Conservation (phyloP, 768 basidiomycete species). For the Boletus speciosus region DNA sequence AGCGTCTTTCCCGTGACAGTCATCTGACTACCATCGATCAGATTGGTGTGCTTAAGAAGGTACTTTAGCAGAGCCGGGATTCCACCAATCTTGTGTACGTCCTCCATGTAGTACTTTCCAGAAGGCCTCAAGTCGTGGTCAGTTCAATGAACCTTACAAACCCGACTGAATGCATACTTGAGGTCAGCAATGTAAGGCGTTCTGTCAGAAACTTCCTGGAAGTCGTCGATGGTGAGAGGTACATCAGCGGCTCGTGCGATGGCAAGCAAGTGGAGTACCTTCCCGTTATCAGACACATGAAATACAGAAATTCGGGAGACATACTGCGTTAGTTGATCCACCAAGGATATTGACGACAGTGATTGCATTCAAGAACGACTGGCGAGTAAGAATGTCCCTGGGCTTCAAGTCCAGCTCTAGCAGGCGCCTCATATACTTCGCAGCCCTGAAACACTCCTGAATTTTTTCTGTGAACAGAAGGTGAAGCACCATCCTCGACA, state of each 20-base stretch:
- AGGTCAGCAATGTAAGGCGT: slow-evolving; percentile 86
- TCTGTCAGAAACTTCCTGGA: slow-evolving; percentile 73
- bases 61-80: slow-evolving; percentile 84
- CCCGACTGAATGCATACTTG: slow-evolving; percentile 42
- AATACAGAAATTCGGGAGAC: slow-evolving; percentile 17
- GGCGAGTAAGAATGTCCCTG: slow-evolving; percentile 66
- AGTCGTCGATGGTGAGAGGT: slow-evolving; percentile 78
- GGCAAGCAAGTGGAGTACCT: slow-evolving; percentile 82
- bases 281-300: slow-evolving; percentile 5
- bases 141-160: background rate
- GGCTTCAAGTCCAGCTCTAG: slow-evolving; percentile 81
- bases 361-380: slow-evolving; percentile 82
- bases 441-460: slow-evolving; percentile 79
- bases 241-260: slow-evolving; percentile 81
- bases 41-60: slow-evolving; percentile 68
- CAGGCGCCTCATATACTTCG: slow-evolving; percentile 68
- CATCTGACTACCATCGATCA: slow-evolving; percentile 78
- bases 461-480: slow-evolving; percentile 53
- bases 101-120: slow-evolving; percentile 87
- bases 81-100: slow-evolving; percentile 82
- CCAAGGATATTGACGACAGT: slow-evolving; percentile 75
- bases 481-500: background rate
- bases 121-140: slow-evolving; percentile 52
- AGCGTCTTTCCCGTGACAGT: slow-evolving; percentile 92
- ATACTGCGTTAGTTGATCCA: slow-evolving; percentile 83